Base-by-base conservation (phyloP, 2,329 filamentous ascomycete genomes). In the Trichoderma koningiopsis region DNA sequence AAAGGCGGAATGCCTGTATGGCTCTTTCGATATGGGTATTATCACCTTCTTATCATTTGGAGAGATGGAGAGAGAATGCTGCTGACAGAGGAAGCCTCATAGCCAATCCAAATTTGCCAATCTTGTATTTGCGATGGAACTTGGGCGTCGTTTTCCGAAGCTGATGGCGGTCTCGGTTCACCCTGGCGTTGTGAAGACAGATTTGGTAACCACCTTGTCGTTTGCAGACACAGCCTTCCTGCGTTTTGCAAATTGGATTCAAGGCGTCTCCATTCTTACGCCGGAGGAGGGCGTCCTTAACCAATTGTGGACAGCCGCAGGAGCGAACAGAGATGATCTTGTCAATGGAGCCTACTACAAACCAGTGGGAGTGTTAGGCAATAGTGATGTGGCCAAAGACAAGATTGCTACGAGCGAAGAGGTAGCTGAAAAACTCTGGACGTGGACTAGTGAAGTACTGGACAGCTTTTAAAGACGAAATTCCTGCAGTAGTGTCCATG, bases 21-120 rank as follows among this genome's bases (percentile, higher is more conserved):
- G 70, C 68, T 22, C 47, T 73, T 6, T 72, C 72, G 60, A 57
- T 61, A 22, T 73, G 75, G 58, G 58, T 61, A 61, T 22, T 22
- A 16, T 16, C 24, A 61, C 16, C 13, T 49, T 27, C 47, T 27
- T 31, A 4, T 11, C 8, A 11, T 8, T 10, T 47, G 5, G 27
- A 22, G 19, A 47, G 2, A 47, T 61, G 4, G 24, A 47, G 16
- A 2, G 5, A 47, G 2, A 47, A 8, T 16, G 24, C 27, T 60
- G 22, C n/a, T 49, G n/a, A 49, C n/a, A 49, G 4, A 22, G 43
- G 22, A 47, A 6, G 4, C 2, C 22, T 35, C 78, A 79, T 68
- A 73, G 72, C 19, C 76, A 77, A 71, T 76, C 74, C 68, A 80
- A 79, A 72, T 67, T 79, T 6, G 75, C 76, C 33, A 76, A 76